Conservation (phyloP, 257 asterid genomes). For the Jasminum sambac region DNA sequence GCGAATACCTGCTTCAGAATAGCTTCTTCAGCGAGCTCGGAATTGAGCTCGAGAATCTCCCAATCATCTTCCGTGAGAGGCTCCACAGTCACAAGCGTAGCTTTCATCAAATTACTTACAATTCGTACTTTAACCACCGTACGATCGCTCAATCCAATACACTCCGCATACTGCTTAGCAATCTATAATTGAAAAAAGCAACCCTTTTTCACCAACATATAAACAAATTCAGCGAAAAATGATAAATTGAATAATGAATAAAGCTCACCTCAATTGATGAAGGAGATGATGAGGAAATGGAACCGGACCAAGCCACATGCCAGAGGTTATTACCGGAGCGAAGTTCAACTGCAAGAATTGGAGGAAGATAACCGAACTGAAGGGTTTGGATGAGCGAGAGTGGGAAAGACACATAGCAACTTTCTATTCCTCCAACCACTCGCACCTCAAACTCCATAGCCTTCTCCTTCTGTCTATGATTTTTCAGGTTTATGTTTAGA, state of each 20-base stretch:
- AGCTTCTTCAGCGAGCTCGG: constrained; percentile 81
- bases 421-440: constrained; percentile 64
- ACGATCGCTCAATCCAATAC: constrained; percentile 75
- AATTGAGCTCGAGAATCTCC: constrained; percentile 96
- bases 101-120: constrained; percentile 68
- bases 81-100: constrained; percentile 77
- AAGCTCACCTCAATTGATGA: constrained; percentile 72
- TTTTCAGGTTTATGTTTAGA: constrained; percentile 1
- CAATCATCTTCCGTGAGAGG: constrained; percentile 98
- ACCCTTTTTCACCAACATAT: not conserved
- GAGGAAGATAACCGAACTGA: constrained; percentile 84
- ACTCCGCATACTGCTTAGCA: constrained; percentile 80
- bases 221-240: not conserved
- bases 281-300: constrained; percentile 69
- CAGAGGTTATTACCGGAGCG: constrained; percentile 53
- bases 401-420: constrained; percentile 84
- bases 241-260: not conserved
- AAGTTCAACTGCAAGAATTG: constrained; percentile 77
- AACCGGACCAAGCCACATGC: constrained; percentile 92
- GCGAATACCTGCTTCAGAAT: constrained; percentile 79
- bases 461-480: constrained; percentile 12
- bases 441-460: constrained; percentile 90
- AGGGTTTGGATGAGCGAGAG: constrained; percentile 76
- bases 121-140: constrained; percentile 67
- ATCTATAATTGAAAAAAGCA: constrained; percentile 41